Base-by-base conservation (phyloP, 768 basidiomycete species). In the Xerocomellus dryophilus region DNA sequence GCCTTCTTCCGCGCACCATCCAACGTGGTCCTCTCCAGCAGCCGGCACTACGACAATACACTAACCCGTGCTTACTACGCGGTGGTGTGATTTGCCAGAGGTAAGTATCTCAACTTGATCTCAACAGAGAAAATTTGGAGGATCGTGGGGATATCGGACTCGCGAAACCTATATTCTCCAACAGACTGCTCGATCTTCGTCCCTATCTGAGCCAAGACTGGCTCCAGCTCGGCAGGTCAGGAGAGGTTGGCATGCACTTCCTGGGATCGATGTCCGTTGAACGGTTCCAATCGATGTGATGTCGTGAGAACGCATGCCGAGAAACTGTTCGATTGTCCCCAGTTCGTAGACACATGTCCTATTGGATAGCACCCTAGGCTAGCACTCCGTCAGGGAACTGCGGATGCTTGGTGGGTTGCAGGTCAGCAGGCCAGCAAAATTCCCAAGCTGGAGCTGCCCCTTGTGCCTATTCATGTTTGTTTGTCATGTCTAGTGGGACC, bases 121-220 rank as follows among this genome's bases (percentile, higher is more conserved):
- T 77, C 31, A 69, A 64, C 7, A 78, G 81, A 41, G 71, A 72
- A n/a, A n/a, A n/a, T n/a, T n/a, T n/a, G n/a, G n/a, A 10, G 81
- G 83, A 60, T n/a, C n/a, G n/a, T 83, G 82, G 82, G 71, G 76
- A 45, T 76, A 72, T 45, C 68, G 81, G 21, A 74, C 69, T 51
- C 71, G 66, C 51, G 73, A n/a, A 83, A 55, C 80, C 80, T 2
- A 68, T n/a, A n/a, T n/a, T n/a, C n/a, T n/a, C n/a, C n/a, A n/a
- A n/a, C 5, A 81, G 81, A 4, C 81, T 80, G 7, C 56, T 81
- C 9, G 82, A 80, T 62, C 54, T 83, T 39, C 72, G 82, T 5
- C 76, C 78, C 12, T 77, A 75, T 55, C 71, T 80, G 23, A 74
- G 81, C 57, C 54, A 65, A 31, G 64, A 71, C 14, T 82, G 81